Evolutionary conservation across 805 yeast species (phyloP).

Genomic region (Saccharomycopsis sp.): DNA sequence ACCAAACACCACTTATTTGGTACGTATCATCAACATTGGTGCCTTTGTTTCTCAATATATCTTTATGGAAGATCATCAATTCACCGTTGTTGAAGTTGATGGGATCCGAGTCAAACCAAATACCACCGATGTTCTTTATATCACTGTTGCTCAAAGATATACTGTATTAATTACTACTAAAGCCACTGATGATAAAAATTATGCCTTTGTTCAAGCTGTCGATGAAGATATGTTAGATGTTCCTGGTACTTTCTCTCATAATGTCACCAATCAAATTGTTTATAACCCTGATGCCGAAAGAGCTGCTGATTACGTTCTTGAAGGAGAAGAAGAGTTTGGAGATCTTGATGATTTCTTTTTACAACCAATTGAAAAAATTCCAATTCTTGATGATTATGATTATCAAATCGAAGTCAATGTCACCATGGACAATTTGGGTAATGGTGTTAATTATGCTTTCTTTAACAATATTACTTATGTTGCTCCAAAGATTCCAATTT

Average conservation of each 20-base stretch:
- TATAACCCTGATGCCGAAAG: conserved; percentile 39
- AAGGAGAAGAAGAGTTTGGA: conserved; percentile 27
- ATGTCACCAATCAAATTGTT: conserved; percentile 65
- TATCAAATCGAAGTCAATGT: conserved; percentile 61
- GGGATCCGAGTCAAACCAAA: conserved; percentile 78
- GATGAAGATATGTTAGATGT: conserved; percentile 79
- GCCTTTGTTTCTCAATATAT: conserved; percentile 87
- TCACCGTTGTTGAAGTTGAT: conserved; percentile 85
- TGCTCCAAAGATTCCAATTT: conserved; percentile 76
- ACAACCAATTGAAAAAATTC: conserved; percentile 48
- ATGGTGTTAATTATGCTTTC: conserved; percentile 94
- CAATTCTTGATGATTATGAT: conserved; percentile 57
- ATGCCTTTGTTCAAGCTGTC: conserved; percentile 70
- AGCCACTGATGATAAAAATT: conserved; percentile 51
- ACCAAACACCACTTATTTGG: conserved; percentile 76
- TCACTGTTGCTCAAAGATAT: conserved; percentile 90
- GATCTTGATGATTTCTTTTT: conserved; percentile 72
- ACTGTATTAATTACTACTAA: conserved; percentile 70
- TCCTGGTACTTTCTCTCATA: conserved; percentile 55
- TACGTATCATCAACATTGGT: conserved; percentile 78
- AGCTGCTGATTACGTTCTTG: conserved; percentile 29
- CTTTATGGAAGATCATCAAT: conserved; percentile 78
- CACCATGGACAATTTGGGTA: conserved; percentile 68
- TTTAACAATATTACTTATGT: conserved; percentile 79
- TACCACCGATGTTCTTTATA: conserved; percentile 58